phyloP scores from a whole-genome alignment of 208 protist genomes.

The Angomonas ambiguus region DNA sequence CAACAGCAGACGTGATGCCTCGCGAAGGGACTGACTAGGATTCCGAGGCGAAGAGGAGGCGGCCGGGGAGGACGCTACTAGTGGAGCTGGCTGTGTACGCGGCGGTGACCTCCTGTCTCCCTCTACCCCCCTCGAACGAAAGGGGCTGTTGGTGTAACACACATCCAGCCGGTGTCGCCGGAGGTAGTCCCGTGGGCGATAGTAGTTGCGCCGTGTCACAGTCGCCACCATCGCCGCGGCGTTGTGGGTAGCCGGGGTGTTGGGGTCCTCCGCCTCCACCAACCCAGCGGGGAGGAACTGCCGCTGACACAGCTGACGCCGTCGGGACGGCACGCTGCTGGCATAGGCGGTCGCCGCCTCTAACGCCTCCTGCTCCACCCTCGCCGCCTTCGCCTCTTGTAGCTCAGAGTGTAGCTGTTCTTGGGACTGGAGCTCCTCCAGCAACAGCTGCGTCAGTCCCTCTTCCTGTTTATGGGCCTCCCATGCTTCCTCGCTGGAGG shows the following conservation, averaged over 20 bases:
- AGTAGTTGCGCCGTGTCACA: conserved; percentile 65
- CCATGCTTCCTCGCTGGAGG: conserved; percentile 20
- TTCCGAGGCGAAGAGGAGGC: neutral
- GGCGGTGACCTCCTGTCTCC: neutral
- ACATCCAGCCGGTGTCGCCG: conserved; percentile 31
- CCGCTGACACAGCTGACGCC: conserved; percentile 13
- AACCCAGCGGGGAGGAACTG: conserved; percentile 26
- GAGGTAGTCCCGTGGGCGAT: conserved; percentile 55
- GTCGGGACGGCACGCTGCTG: neutral
- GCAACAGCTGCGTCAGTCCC: conserved; percentile 7
- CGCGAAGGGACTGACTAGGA: conserved; percentile 25
- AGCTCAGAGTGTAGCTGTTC: conserved; percentile 16
- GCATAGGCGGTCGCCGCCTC: neutral
- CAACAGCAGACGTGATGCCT: conserved; percentile 41
- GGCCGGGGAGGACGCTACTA: neutral
- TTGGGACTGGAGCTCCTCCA: conserved; percentile 25
- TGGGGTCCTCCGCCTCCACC: conserved; percentile 14
- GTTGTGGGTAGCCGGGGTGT: conserved; percentile 45
- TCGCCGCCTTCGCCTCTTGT: neutral
- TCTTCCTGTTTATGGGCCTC: conserved; percentile 18
- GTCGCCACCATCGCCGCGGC: conserved; percentile 61
- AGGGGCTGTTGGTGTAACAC: conserved; percentile 10
- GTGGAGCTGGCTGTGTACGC: neutral
- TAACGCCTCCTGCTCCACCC: neutral
- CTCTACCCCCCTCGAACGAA: conserved; percentile 10